These are phyloP conservation scores for Manihot esculenta DNA, from an alignment of 441 rosid genomes.

Conservation along the genomic window DNA sequence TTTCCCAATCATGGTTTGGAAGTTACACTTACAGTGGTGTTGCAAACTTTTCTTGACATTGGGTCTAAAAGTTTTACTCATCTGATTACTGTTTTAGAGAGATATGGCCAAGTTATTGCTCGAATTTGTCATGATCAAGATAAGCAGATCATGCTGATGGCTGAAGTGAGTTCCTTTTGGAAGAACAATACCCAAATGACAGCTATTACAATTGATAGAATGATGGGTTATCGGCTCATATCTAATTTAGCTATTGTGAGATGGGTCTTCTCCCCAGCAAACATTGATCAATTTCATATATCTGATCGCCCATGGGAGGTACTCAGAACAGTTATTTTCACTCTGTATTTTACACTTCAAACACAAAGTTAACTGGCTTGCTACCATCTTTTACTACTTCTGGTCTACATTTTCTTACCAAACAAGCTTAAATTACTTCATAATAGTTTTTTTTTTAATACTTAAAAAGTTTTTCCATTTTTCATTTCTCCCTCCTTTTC, in stretches of 20 bases:
- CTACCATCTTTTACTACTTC: neutral
- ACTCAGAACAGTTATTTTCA: slow-evolving; percentile 18
- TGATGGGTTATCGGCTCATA: slow-evolving; percentile 98
- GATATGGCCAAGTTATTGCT: slow-evolving; percentile 89
- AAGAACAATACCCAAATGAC: slow-evolving; percentile 85
- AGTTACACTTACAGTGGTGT: slow-evolving; percentile 62
- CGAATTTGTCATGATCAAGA: slow-evolving; percentile 77
- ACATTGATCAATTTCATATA: slow-evolving; percentile 77
- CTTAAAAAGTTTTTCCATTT: neutral
- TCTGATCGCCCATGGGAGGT: slow-evolving; percentile 99
- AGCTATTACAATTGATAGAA: slow-evolving; percentile 89
- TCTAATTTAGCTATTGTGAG: slow-evolving; percentile 92
- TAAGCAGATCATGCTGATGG: slow-evolving; percentile 71
- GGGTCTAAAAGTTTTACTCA: slow-evolving; percentile 99
- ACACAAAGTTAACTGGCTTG: neutral
- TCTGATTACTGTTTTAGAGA: slow-evolving; percentile 89
- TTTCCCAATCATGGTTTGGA: slow-evolving; percentile 73
- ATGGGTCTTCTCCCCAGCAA: slow-evolving; percentile 91
- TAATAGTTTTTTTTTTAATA: neutral
- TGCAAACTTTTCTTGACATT: slow-evolving; percentile 84
- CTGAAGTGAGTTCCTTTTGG: slow-evolving; percentile 90
- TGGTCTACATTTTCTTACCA: neutral
- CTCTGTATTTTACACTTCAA: neutral
- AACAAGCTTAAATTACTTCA: slow-evolving; percentile 3
- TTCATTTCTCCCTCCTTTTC: slow-evolving; percentile 14